Base-by-base conservation (phyloP, 2,329 filamentous ascomycete species). In the Ascochyta clinopodiicola region DNA sequence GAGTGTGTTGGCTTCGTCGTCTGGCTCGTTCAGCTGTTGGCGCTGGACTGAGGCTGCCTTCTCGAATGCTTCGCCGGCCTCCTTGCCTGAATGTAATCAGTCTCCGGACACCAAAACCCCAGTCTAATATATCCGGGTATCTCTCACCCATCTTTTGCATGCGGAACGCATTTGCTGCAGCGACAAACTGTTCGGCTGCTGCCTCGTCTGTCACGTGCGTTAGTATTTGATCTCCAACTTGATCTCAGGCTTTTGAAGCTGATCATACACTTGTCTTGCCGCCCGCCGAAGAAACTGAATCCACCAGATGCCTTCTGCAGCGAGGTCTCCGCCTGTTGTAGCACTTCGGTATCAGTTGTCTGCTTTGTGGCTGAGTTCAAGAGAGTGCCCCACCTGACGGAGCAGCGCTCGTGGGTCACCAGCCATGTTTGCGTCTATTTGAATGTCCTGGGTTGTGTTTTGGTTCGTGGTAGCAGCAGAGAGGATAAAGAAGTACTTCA, bases 111-210 rank as follows among this genome's bases (percentile, higher is more conserved):
- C 6, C 13, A 24, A 0, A 6, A 1, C 15, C 1, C 22, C 7
- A 6, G 10, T 17, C 3, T 7, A 13, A 2, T 9, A 10, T 12
- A 42, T 31, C 6, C 2, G 12, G 1, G 13, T 44, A 37, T 21
- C 9, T 62, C 81, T 66, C 80, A 94, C 91, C 89, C 80, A 89
- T 86, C 75, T 91, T 91, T 78, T 95, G 88, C 81, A 96, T 87
- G 72, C 91, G 86, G 77, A 96, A 98, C 56, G 91, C 91, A 80
- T 97, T 96, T 59, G 88, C 95, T 36, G 94, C 94, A 76, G 96
- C 88, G 57, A 86, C 87, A 73, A 92, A 98, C 62, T 95, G 81
- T 65, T 97, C 92, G 61, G 90, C 91, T 13, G 94, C 94, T 78
- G 88, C 87, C 79, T 96, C 90, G 72, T 91, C 73, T 75, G 53